A percentile compares a stretch with the other conserved stretches of the same genome.
phyloP scores from a whole-genome alignment of 2,329 filamentous ascomycete genomes.

The Trematosphaeria pertusa region DNA sequence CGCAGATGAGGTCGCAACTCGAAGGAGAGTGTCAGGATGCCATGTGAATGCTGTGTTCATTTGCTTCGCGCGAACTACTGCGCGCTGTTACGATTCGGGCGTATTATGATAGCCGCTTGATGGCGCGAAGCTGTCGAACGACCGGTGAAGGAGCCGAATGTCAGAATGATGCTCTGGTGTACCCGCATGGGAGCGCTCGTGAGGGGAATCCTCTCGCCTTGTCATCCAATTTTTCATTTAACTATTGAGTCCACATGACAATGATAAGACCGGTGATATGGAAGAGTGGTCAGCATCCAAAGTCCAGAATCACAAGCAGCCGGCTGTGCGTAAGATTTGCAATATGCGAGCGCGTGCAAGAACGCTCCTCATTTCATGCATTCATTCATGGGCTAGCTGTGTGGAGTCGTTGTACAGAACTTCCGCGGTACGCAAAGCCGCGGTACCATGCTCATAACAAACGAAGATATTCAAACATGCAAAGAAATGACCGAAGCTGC shows the following conservation, averaged over 20 bases:
- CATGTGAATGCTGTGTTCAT: slow-evolving; percentile 21
- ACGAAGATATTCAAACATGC: slow-evolving; percentile 16
- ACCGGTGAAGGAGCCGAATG: slow-evolving; percentile 8
- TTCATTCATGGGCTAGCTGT: slow-evolving; percentile 7
- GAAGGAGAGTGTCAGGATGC: too few species aligned
- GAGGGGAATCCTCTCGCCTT: slow-evolving; percentile 1
- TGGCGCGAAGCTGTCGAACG: neutral
- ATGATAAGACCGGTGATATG: slow-evolving; percentile 12
- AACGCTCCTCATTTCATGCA: slow-evolving; percentile 11
- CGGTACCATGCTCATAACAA: slow-evolving; percentile 16
- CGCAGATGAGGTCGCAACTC: slow-evolving; percentile 15
- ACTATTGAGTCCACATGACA: slow-evolving; percentile 18
- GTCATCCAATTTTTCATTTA: slow-evolving; percentile 8
- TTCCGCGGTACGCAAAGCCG: slow-evolving; percentile 4
- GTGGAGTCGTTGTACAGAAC: slow-evolving; percentile 6
- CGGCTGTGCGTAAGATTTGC: slow-evolving; percentile 9
- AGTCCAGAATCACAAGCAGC: slow-evolving; percentile 8
- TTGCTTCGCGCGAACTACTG: slow-evolving; percentile 17
- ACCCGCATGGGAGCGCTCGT: slow-evolving; percentile 1
- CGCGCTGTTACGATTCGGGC: slow-evolving; percentile 1
- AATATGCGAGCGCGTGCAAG: slow-evolving; percentile 6
- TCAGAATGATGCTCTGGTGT: slow-evolving; percentile 3
- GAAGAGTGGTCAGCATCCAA: slow-evolving; percentile 10
- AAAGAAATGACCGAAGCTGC: slow-evolving; percentile 4
- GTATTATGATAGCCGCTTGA: slow-evolving; percentile 11